Base-by-base conservation (phyloP, 2,329 filamentous ascomycete genomes). In the Penicillium hordei region DNA sequence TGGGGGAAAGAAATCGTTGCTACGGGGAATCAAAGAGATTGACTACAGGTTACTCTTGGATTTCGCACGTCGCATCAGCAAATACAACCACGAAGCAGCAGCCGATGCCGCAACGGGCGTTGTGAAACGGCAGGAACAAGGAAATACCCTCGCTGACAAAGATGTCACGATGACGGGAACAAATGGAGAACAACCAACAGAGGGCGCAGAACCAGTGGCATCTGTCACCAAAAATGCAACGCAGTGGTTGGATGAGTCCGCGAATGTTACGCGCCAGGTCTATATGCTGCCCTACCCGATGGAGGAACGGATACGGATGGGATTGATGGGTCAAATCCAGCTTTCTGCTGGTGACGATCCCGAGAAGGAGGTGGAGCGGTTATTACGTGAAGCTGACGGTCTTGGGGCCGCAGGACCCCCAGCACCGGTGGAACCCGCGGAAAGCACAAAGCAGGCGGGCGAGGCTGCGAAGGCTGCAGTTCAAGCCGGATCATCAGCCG, bases 301-400 rank as follows among this genome's bases (percentile, higher is more conserved):
- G 59, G 76, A 78, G 31, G 75, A 78, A 25, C 70, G 73, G 33
- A 77, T 80, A 49, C 74, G 78, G 15, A 68, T 76, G 66, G 78
- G 78, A 1, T 58, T 78, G n/a, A 76, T 80, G 72, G 78, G 75
- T 1, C 76, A 78, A 57, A 66, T 79, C 40, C 76, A 79, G 56
- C 64, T 76, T 8, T 68, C 73, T 5, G 70, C 70, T 21, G 64
- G 81, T 52, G 71, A 85, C 78, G 68, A 91, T 78, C 56, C 87
- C 77, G 72, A 86, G 65, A 69, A 67, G 46, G 77, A 79, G 60
- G 73, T 78, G 13, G 75, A 78, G 40, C 69, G 73, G 43, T 52
- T 79, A 59, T 70, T 79, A 15, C 13, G 88, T 81, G 29, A 87
- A 72, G 45, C 88, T 79, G 50, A 83, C 80, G 66, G 89, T 70